Conservation (phyloP, 192 early-diverging fungal species). For the Cetraspora pellucida region DNA sequence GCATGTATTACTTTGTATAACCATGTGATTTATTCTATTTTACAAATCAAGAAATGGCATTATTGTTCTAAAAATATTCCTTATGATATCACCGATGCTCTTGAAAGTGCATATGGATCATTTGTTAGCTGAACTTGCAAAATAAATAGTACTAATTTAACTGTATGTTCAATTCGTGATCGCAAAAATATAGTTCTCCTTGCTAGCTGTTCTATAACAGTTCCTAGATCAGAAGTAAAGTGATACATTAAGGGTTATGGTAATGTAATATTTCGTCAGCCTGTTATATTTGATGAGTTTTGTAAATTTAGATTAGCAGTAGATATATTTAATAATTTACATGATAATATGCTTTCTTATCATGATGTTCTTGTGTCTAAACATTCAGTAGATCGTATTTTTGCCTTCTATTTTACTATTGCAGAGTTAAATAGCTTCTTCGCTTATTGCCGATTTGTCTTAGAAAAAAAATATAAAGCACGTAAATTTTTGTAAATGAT, state of each 20-base stretch:
- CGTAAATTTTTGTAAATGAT: neutral
- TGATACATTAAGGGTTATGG: conserved; percentile 16
- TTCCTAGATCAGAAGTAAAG: neutral
- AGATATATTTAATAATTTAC: conserved; percentile 19
- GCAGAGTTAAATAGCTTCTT: conserved; percentile 2
- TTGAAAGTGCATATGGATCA: too few relatives aligned
- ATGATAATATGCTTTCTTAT: conserved; percentile 5
- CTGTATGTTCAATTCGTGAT: too few relatives aligned
- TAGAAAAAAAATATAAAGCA: conserved; percentile 14
- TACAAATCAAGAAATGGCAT: conserved; percentile 3
- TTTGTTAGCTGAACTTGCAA: too few relatives aligned
- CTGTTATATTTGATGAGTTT: conserved; percentile 5
- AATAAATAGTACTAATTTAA: too few relatives aligned
- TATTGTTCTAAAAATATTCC: neutral
- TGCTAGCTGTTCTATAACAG: conserved; percentile 3
- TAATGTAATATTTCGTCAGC: conserved; percentile 2
- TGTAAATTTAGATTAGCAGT: conserved; percentile 11
- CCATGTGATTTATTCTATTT: neutral
- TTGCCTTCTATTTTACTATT: conserved; percentile 9
- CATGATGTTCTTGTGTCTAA: conserved; percentile 4
- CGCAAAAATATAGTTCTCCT: too few relatives aligned
- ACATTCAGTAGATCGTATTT: conserved; percentile 11
- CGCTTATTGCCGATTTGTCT: conserved; percentile 3
- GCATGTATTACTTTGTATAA: too few relatives aligned
- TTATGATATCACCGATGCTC: neutral